These are phyloP conservation scores for Orbilia brochopaga DNA, from an alignment of 2,329 filamentous ascomycete species.

Conservation along the genomic window DNA sequence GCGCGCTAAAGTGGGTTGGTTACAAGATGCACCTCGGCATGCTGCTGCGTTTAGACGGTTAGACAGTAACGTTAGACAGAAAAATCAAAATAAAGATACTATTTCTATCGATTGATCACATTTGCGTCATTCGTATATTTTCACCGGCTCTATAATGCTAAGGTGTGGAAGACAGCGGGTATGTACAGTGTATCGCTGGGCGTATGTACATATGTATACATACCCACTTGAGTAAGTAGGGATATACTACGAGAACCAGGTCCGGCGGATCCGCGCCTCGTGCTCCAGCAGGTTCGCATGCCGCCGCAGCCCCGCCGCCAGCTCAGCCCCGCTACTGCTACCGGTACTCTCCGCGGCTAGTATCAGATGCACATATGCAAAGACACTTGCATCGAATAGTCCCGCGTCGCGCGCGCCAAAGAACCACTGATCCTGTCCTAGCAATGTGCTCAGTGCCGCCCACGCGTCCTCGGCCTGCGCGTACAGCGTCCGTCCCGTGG, in stretches of 20 bases:
- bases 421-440: constrained; percentile 68
- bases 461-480: constrained; percentile 69
- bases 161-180: background rate
- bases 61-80: no score
- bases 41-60: constrained; percentile 55
- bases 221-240: background rate
- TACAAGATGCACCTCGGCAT: constrained; percentile 65
- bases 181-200: background rate
- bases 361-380: constrained; percentile 85
- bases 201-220: background rate
- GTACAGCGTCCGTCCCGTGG: constrained; percentile 66
- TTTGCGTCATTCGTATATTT: no score
- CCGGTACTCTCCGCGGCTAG: constrained; percentile 64
- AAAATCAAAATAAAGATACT: no score
- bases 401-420: constrained; percentile 67
- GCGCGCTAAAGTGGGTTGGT: constrained; percentile 70
- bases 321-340: constrained; percentile 64
- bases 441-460: constrained; percentile 66
- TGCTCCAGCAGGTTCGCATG: constrained; percentile 71
- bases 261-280: constrained; percentile 64
- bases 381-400: constrained; percentile 85
- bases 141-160: background rate
- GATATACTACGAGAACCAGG: constrained; percentile 57
- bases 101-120: no score
- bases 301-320: constrained; percentile 66